Evolutionary conservation across 805 yeast genomes (phyloP), one percentile per base, ranked within the genome.

Genomic region (Ogataea angusta): DNA sequence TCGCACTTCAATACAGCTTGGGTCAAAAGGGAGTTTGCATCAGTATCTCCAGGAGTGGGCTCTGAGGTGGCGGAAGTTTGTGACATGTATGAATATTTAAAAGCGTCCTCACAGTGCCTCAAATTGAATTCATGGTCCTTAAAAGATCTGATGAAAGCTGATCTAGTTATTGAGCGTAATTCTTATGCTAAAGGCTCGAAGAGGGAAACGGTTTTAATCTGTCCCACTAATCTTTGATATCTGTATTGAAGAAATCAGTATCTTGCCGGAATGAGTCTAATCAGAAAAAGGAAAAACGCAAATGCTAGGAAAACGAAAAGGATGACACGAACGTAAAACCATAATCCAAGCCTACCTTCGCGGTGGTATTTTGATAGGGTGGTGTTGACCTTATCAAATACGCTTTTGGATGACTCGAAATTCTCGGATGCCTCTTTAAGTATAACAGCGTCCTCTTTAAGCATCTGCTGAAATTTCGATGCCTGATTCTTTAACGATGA

Each of bases 211-310:
- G 35, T 59, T 8, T 30, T 59, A 16, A 51, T 59, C 2, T 39
- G 33, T 10, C 61, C 60, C 15, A 46, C 49, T 25, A 7, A 9
- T 49, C 25, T 40, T 4, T 8, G 16, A 17, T 5, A 23, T 21
- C 15, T 2, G 21, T 19, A 32, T 16, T 13, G 16, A 5, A n/a
- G 21, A 22, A 14, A 5, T 22, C 23, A 47, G 21, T 66, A 75
- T 5, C 64, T 72, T 6, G 60, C 64, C 5, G 65, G 65, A 6
- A 61, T 53, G 28, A 62, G 34, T 32, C 65, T 49, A 13, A 62
- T 56, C 14, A 62, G 41, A 7, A 59, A 42, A 15, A 60, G 24
- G 15, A 60, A 45, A 25, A 61, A 47, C 12, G 54, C 17, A 42
- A 61, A 62, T 1, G 57, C 39, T 2, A 56, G 27, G 10, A 59